Evolutionary conservation across 208 protist species (phyloP), one percentile per base, ranked within the genome.

Genomic region (Leishmania aethiopica): DNA sequence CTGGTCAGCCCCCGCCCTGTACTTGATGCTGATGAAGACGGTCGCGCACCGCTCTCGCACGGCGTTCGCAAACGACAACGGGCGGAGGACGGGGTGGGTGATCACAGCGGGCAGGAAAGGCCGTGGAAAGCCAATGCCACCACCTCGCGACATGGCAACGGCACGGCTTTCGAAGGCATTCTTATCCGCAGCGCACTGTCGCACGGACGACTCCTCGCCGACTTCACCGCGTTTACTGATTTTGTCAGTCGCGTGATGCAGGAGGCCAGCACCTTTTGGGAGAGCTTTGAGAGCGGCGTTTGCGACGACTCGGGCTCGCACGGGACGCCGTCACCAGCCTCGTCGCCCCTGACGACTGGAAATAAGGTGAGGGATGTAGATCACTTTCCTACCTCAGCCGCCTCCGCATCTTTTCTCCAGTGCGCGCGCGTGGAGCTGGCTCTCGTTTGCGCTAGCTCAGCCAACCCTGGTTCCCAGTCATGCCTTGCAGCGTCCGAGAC

Each of bases 131-230:
- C 42, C 17, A 60, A 25, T 51, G 15, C 17, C 5, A 45, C 73
- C 13, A 11, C 51, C 73, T 62, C 51, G 17, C 51, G 6, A 25
- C 15, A 8, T 45, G 73, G 51, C 17, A 51, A 55, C 51, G 51
- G 8, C 45, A 40, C 55, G 32, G 4, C 55, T 35, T 83, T 88
- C 47, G 75, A 82, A 40, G 84, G 81, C 25, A 49, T 96, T 4
- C 49, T 94, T 1, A 75, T 96, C n/a, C 80, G 89, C 32, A 88
- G 88, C 42, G 93, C 91, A 2, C 70, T 96, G 28, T 96, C 93
- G n/a, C 84, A 89, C 53, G 81, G 88, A 53, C 89, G 91, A 1
- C 79, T 96, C 19, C 72, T 90, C 15, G 62, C 88, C 6, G 93
- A 96, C 72, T 78, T 82, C 22, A 86, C 66, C n/a, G 86, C 91